Base-by-base conservation (phyloP, 225 moss, liverwort and hornwort genomes). In the Bryoerythrophyllum caledonicum region DNA sequence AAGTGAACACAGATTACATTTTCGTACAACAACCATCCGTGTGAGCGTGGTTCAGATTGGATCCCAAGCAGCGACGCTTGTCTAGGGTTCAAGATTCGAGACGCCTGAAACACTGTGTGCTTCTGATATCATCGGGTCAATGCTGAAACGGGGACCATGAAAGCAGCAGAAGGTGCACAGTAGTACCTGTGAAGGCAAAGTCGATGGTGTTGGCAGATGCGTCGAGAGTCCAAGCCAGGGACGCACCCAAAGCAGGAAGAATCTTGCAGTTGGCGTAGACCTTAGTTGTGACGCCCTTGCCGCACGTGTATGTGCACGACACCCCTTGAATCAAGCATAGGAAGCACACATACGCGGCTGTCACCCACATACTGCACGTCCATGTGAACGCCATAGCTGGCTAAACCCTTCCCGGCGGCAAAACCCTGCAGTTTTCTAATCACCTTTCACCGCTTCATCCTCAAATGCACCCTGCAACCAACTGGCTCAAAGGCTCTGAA, bases 181-280 rank as follows among this genome's bases (percentile, higher is more conserved):
- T 32, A 32, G n/a, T 26, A 88, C 88, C 88, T 70, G 82, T 80
- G 74, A 85, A 88, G 3, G 88, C 85, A n/a, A 88, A 88, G 30
- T 88, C 73, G 65, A 88, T 78, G 65, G 80, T 37, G 51, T 76
- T 82, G 27, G 82, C 3, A 25, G 85, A 38, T 2, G 21, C 35
- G 70, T 81, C 49, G 7, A 82, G 78, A 15, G 85, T 85, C 85
- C 85, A 88, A 35, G 85, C 85, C 6, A 80, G 64, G 48, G 85
- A 88, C 40, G 85, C 88, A 19, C 14, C 82, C 61, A 88, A 59
- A 75, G 75, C 26, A 49, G 75, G 56, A 17, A 82, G 69, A 16
- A 72, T 20, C 70, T 84, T 80, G 82, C 88, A 88, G 60, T 70
- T 49, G 2, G 23, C 48, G 63, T 82, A 88, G 7, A 10, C 10